These are phyloP conservation scores for Cutaneotrichosporon cavernicola DNA, from an alignment of 1,284 basidiomycete species.

Conservation along the genomic window DNA sequence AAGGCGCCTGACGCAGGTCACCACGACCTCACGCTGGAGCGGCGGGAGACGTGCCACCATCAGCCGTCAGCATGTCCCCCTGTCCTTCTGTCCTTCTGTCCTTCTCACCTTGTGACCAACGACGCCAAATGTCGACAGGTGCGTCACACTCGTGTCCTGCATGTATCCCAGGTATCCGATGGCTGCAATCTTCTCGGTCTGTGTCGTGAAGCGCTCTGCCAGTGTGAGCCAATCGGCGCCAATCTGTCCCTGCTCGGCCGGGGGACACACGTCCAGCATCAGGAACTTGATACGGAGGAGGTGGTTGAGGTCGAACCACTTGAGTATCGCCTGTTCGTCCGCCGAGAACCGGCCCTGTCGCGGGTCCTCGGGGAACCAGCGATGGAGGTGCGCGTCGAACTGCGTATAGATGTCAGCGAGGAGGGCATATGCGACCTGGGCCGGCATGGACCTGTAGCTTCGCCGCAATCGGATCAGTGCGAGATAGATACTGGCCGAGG, in stretches of 20 bases:
- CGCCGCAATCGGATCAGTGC: constrained; percentile 14
- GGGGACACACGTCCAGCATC: constrained; percentile 15
- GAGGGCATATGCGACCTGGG: constrained; percentile 7
- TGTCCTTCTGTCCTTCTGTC: too few relatives aligned
- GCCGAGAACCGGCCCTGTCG: constrained; percentile 10
- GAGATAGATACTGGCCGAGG: constrained; percentile 17
- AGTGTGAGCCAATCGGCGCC: constrained; percentile 15
- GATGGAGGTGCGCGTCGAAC: constrained; percentile 15
- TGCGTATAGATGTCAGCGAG: constrained; percentile 14
- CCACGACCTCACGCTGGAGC: constrained; percentile 9
- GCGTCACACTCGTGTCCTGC: constrained; percentile 22
- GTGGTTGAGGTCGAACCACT: constrained; percentile 21
- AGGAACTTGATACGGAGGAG: constrained; percentile 17
- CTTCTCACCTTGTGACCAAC: constrained; percentile 19
- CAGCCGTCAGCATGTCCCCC: neutral
- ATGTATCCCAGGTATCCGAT: constrained; percentile 18
- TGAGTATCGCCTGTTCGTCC: constrained; percentile 17
- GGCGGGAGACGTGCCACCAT: constrained; percentile 13
- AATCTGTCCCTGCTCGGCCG: neutral
- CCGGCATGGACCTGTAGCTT: constrained; percentile 2
- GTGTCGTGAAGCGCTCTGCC: constrained; percentile 13
- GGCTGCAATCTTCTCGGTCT: constrained; percentile 15
- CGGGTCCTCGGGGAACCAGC: constrained; percentile 20
- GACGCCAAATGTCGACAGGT: constrained; percentile 18
- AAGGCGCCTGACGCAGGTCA: constrained; percentile 10